Base-by-base conservation (phyloP, 2,329 filamentous ascomycete species). In the Fusarium oligoseptatum region DNA sequence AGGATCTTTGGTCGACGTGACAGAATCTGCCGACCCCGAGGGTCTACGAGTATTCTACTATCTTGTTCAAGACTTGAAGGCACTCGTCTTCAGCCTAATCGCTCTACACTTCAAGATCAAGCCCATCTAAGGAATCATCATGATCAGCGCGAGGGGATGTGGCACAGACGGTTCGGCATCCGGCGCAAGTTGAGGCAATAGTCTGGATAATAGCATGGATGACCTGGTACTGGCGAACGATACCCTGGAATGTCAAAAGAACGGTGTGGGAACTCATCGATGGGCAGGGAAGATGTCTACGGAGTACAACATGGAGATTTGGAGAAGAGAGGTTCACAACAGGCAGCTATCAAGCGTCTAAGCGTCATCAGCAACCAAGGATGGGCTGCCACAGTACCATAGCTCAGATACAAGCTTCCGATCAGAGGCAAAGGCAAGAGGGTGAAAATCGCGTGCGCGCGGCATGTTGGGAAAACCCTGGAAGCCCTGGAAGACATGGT, bases 21-120 rank as follows among this genome's bases (percentile, higher is more conserved):
- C 95, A 60, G 97, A 98, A 81, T 98, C 95, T 3, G 93, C 94
- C 61, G 97, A 99, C 81, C 97, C 97, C 2, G 97, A 99, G 84
- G 97, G 97, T 34, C 90, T 99, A 14, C 92, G 97, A 60, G 97
- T 99, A 4, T 99, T 99, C 84, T 99, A 99, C 87, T 99, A 99
- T 81, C 92, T 99, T 9, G 96, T 98, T 6, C 97, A 99, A 82
- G 97, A 99, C 81, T 86, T 99, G 29, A 99, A 98, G 85, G 97
- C 97, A 0, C 88, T 99, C 41, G 95, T 99, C 4, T 99, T 99
- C 84, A 98, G 96, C 64, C 85, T 99, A 75, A 99, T 98, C 79
- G 94, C 95, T 3, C 88, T 99, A 74, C 97, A 99, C 86, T 99
- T 99, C 88, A 99, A 99, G 92, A 94, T 94, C 83, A 94, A 94